Evolutionary conservation across 441 rosid species (phyloP).

Genomic region (Gossypium davidsonii): DNA sequence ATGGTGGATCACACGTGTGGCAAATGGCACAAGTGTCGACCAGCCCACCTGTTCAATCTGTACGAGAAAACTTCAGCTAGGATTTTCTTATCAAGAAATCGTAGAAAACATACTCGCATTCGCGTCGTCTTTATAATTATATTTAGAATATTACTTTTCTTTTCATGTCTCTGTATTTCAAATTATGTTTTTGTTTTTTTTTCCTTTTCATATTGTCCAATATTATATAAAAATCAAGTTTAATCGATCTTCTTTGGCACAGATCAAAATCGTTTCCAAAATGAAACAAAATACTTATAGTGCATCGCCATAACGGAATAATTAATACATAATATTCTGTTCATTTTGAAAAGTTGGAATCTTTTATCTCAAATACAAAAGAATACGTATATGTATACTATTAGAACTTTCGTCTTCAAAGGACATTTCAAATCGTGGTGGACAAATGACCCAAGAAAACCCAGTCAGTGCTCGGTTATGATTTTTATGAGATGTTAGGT

Average conservation of each 20-base stretch:
- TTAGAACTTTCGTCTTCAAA: neutral
- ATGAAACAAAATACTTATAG: neutral
- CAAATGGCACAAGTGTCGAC: neutral
- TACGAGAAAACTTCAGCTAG: neutral
- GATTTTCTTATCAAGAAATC: neutral
- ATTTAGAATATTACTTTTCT: neutral
- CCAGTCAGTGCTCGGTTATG: neutral
- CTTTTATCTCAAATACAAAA: neutral
- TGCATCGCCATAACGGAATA: neutral
- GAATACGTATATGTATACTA: neutral
- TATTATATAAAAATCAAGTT: no score
- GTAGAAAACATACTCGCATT: neutral
- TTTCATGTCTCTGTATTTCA: neutral
- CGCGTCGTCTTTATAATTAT: neutral
- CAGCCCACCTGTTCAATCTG: neutral
- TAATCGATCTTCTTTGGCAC: neutral
- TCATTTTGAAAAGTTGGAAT: neutral
- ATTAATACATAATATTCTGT: neutral
- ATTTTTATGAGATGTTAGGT: neutral
- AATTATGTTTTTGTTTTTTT: neutral
- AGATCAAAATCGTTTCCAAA: neutral
- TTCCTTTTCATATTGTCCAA: neutral
- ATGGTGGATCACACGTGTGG: neutral
- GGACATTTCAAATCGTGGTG: neutral
- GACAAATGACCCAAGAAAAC: neutral